A percentile compares a stretch with the other conserved stretches of the same genome.
Conservation (phyloP, 2,329 filamentous ascomycete genomes). For the Diatrype stigma region DNA sequence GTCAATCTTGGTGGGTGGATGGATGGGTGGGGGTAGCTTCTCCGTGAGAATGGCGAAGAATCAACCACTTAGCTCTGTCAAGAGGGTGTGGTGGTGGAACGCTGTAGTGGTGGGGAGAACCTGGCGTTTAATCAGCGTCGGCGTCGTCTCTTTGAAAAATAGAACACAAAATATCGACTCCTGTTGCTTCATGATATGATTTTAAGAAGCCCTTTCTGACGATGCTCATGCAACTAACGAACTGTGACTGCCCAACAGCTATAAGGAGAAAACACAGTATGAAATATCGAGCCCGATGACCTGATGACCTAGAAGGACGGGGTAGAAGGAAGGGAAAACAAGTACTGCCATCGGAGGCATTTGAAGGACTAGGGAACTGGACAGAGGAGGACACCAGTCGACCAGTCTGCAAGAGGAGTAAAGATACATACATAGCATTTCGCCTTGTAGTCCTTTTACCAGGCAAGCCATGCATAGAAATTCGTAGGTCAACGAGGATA, state of each 20-base stretch:
- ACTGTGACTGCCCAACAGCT: not conserved
- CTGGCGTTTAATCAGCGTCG: not conserved
- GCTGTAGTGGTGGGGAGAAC: not conserved
- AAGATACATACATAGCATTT: conserved; percentile 2
- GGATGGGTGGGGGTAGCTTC: not conserved
- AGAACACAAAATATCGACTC: not conserved
- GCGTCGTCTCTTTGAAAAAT: not conserved
- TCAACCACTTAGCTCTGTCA: not conserved
- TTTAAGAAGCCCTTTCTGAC: not conserved
- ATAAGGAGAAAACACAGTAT: not conserved
- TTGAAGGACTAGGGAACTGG: not conserved
- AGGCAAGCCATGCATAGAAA: conserved; percentile 18
- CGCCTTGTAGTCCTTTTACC: conserved; percentile 7
- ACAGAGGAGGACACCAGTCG: not conserved
- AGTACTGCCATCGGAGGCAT: not conserved
- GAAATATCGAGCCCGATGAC: not conserved
- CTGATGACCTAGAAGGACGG: not conserved
- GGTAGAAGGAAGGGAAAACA: not conserved
- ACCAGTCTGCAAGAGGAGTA: conserved; percentile 4
- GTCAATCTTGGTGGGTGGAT: not conserved
- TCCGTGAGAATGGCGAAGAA: not conserved
- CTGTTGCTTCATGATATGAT: not conserved
- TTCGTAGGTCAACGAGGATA: conserved; percentile 18
- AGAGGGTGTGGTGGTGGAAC: conserved; percentile 1
- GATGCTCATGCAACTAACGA: too few species aligned